A percentile compares a stretch with the other conserved stretches of the same genome.
Evolutionary conservation across 208 protist species (phyloP).

Genomic region (Wallacemonas collosoma): DNA sequence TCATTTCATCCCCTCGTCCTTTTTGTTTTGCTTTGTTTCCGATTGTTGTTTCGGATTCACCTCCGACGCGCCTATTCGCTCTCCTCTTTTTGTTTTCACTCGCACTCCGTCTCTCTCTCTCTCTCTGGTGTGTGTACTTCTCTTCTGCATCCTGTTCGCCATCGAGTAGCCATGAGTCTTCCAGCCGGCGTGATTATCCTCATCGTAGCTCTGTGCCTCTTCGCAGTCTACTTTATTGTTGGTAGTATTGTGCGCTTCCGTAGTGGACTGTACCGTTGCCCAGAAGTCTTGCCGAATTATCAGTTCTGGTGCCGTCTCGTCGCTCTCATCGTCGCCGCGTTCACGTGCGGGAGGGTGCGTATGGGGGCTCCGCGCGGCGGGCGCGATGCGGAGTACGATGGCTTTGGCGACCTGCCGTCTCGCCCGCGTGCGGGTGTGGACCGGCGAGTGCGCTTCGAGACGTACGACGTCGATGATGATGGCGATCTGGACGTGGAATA

Average conservation of each 20-base stretch:
- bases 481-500: constrained; percentile 33
- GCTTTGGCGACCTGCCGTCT: constrained; percentile 29
- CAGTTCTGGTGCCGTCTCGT: constrained; percentile 56
- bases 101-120: constrained; percentile 3
- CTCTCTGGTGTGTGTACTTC: not conserved
- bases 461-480: constrained; percentile 50
- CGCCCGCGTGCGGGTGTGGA: constrained; percentile 23
- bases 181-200: constrained; percentile 38
- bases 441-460: constrained; percentile 51
- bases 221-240: constrained; percentile 60
- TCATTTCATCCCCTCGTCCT: no score
- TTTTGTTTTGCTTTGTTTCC: no score
- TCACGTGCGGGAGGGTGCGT: constrained; percentile 51
- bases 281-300: constrained; percentile 82
- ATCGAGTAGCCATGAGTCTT: constrained; percentile 20
- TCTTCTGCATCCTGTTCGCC: not conserved
- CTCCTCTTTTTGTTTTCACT: not conserved
- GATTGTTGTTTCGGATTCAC: no score
- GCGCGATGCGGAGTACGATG: constrained; percentile 11
- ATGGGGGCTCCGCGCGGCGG: constrained; percentile 2
- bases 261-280: constrained; percentile 68
- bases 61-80: no score
- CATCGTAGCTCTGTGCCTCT: constrained; percentile 28
- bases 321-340: constrained; percentile 25
- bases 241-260: constrained; percentile 76